Evolutionary conservation across 129 eudicot species (phyloP), one percentile per base, ranked within the genome.

Genomic region (Lactuca saligna): DNA sequence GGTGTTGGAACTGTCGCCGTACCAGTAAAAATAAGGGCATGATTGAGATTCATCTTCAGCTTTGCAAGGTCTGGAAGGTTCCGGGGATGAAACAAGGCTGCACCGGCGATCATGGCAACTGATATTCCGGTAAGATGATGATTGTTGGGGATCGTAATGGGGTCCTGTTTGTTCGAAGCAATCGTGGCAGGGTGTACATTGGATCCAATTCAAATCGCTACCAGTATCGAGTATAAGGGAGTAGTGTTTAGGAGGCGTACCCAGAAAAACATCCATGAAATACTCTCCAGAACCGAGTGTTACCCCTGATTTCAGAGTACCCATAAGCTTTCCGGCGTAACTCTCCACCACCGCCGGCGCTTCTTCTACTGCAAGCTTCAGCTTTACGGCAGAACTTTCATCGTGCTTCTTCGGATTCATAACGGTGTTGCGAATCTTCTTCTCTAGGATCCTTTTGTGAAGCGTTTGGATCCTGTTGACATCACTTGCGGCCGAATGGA

Each of bases 251-350:
- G 99, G 95, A 38, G 99, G 99, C 37, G 93, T 87, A 42, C 99
- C 99, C 8, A 94, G 29, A 49, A 85, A 94, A 29, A 94, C 97
- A 79, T 94, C 99, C 91, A 94, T 89, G 66, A 94, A 87, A 66
- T 94, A 94, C 84, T 94, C 99, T 0, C 99, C 99, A 7, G 99
- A 94, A 1, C 99, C 99, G 7, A 89, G 83, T 17, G 87, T 94
- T 13, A 87, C 99, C 16, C 99, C 99, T 7, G 99, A 94, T 49
- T 82, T 89, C 13, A 94, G 57, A 0, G 90, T 94, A 0, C 96
- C 99, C 85, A 80, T 83, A n/a, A 94, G 75, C 57, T 87, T 82
- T 4, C 88, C 91, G 54, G 86, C 82, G 66, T 41, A 75, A 1
- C 65, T 71, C 61, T 48, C 69, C 33, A 10, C 20, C 38, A 54